Base-by-base conservation (phyloP, 768 basidiomycete species). In the Hydnum rufescens region DNA sequence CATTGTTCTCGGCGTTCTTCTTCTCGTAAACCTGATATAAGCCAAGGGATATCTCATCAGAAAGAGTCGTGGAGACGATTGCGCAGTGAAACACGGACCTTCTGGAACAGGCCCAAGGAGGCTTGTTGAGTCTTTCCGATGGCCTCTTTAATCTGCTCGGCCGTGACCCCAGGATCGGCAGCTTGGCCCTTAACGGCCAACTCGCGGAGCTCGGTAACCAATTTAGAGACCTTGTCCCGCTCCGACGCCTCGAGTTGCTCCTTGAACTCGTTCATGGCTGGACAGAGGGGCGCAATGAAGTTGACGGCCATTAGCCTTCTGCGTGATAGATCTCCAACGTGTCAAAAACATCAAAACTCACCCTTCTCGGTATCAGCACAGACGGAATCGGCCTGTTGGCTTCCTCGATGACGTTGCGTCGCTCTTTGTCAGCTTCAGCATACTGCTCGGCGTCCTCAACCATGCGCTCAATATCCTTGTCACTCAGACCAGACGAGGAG, bases 381-480 rank as follows among this genome's bases (percentile, higher is more conserved):
- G 59, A 96, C 81, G 4, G 87, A 90, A 65, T 96, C 92, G 46
- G 87, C 93, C 71, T 84, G 75, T 97, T 97, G 39, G 89, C 75
- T 64, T 92, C 86, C 71, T 99, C 95, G 58, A 99, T 97, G 53
- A 97, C 71, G 42, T 72, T 64, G 62, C 81, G 77, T 62, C 92
- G 82, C 47, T 73, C 73, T 72, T 93, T 92, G 70, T 99, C 95
- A 5, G 78, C 66, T 71, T 96, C 95, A 32, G 92, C 89, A 61
- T 77, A 92, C 64, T 86, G 73, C 70, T 99, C 95, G 51, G 93
- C 80, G 60, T 97, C 92, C 2, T 80, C 66, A 49, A 99, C 80
- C 95, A 99, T 99, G 62, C 78, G 78, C 71, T 95, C 89, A 55
- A 97, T 97, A 61, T 99, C 93, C 70, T 82, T 83, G 69, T 96